Percentiles rank a stretch among this genome's conserved stretches.
Evolutionary conservation across 345 rosid species (phyloP).

Genomic region (Orychophragmus violaceus): DNA sequence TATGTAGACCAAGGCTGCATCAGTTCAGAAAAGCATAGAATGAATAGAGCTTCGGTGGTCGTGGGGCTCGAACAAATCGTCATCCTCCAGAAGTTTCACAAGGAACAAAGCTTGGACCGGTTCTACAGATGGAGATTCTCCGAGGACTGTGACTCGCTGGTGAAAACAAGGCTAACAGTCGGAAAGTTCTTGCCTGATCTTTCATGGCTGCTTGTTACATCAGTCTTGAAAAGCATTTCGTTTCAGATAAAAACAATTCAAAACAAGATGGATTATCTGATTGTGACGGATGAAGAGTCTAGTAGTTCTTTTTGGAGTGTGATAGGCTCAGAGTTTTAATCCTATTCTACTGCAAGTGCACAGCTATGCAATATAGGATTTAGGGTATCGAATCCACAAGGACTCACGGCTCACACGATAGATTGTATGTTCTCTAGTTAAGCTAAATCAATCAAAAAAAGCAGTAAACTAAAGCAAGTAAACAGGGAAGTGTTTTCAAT

Average conservation of each 20-base stretch:
- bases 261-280: slow-evolving; percentile 60
- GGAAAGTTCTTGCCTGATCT: slow-evolving; percentile 66
- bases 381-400: no score
- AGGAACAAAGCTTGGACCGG: slow-evolving; percentile 37
- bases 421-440: no score
- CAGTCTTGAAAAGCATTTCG: slow-evolving; percentile 44
- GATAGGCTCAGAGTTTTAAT: no score
- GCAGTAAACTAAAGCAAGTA: no score
- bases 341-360: no score
- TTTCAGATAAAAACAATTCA: slow-evolving; percentile 52
- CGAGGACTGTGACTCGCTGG: slow-evolving; percentile 47
- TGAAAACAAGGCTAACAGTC: slow-evolving; percentile 45
- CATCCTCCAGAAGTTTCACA: slow-evolving; percentile 57
- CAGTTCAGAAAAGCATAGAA: slow-evolving; percentile 47
- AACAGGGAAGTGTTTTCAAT: no score
- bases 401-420: no score
- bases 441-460: no score
- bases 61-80: slow-evolving; percentile 51
- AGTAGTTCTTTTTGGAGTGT: slow-evolving; percentile 26
- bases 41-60: slow-evolving; percentile 38
- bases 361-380: no score
- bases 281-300: slow-evolving; percentile 33
- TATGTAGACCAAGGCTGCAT: slow-evolving; percentile 53
- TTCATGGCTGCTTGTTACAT: slow-evolving; percentile 63
- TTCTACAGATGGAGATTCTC: slow-evolving; percentile 63